Evolutionary conservation across 306 rosid species (phyloP).

Genomic region (Mucuna pruriens): DNA sequence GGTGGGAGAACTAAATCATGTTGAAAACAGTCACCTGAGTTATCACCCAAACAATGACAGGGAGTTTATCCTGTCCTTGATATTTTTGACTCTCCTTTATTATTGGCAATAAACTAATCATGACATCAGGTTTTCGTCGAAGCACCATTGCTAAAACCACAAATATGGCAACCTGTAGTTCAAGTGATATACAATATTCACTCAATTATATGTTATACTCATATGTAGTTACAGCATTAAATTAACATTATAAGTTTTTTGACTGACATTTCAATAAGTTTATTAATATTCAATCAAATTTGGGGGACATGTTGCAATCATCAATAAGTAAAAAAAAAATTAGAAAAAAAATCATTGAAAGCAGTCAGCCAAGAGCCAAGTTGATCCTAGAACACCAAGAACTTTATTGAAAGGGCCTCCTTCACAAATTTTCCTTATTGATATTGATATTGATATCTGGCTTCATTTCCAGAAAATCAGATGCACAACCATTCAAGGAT

Average conservation of each 20-base stretch:
- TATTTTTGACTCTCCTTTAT: slow-evolving; percentile 48
- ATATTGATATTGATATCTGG: background rate
- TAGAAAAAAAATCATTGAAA: slow-evolving; percentile 12
- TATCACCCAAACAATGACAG: slow-evolving; percentile 51
- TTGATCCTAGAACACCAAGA: slow-evolving; percentile 10
- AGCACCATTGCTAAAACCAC: slow-evolving; percentile 54
- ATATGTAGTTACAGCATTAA: slow-evolving; percentile 4
- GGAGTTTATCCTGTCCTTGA: slow-evolving; percentile 57
- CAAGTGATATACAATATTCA: slow-evolving; percentile 1
- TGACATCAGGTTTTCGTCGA: slow-evolving; percentile 54
- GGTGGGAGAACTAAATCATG: background rate
- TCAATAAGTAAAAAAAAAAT: background rate
- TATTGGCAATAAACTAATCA: slow-evolving; percentile 51
- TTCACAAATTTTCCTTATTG: slow-evolving; percentile 8
- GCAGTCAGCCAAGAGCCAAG: background rate
- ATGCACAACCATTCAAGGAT: background rate
- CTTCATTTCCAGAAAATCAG: slow-evolving; percentile 10
- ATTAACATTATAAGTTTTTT: background rate
- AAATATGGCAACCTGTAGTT: slow-evolving; percentile 60
- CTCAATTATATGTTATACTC: slow-evolving; percentile 1
- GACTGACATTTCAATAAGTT: background rate
- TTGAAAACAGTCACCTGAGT: slow-evolving; percentile 50
- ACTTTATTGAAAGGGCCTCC: slow-evolving; percentile 1
- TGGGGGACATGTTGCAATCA: slow-evolving; percentile 9
- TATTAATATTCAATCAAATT: background rate